Percentiles rank a stretch among this genome's conserved stretches.
phyloP scores from a whole-genome alignment of 2,329 filamentous ascomycete genomes.

The Neofusicoccum ribis region DNA sequence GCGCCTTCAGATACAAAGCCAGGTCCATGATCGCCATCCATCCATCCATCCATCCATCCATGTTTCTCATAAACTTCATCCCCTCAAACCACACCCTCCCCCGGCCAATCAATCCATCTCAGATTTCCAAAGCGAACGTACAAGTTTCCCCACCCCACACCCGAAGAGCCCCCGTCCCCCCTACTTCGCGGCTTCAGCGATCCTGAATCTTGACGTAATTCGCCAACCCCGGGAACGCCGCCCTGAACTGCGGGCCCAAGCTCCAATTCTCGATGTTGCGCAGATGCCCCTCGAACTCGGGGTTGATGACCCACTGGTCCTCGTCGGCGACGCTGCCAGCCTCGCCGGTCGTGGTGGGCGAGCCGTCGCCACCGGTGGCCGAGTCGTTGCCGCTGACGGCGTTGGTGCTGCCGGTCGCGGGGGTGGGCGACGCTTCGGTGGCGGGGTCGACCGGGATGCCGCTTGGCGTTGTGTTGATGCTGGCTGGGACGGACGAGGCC shows the following conservation, averaged over 20 bases:
- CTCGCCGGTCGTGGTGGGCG: constrained; percentile 21
- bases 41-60: no score
- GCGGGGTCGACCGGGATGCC: constrained; percentile 16
- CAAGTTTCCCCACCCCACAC: no score
- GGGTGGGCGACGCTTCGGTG: constrained; percentile 1
- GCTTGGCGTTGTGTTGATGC: constrained; percentile 15
- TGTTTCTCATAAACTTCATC: no score
- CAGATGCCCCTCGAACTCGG: constrained; percentile 81
- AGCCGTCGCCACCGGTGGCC: background rate
- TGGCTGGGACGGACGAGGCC: constrained; percentile 28
- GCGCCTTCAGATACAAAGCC: no score
- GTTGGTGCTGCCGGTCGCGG: background rate
- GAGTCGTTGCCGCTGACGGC: background rate
- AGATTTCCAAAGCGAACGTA: no score
- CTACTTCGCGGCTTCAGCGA: background rate
- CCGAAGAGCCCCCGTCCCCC: no score
- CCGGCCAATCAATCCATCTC: no score
- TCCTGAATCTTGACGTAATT: constrained; percentile 36
- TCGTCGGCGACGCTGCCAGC: constrained; percentile 17
- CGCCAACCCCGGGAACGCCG: constrained; percentile 60
- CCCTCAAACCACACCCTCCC: no score
- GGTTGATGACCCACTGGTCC: constrained; percentile 76
- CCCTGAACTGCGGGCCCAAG: constrained; percentile 67
- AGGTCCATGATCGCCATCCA: no score
- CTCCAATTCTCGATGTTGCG: constrained; percentile 78